Base-by-base conservation (phyloP, 805 yeast species). In the Saturnispora saitoi region DNA sequence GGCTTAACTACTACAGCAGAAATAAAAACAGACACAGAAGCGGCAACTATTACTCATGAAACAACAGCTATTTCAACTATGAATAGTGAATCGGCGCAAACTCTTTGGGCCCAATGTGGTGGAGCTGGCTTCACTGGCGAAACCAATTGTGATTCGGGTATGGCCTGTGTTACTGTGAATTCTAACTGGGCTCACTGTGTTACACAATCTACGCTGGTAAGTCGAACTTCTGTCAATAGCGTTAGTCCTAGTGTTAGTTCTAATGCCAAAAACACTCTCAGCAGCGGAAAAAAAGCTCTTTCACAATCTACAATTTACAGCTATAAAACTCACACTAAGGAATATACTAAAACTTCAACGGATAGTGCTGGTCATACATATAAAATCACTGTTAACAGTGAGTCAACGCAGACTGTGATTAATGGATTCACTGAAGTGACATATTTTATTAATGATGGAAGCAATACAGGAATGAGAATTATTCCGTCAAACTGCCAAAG, bases 71-170 rank as follows among this genome's bases (percentile, higher is more conserved):
- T n/a, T n/a, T n/a, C n/a, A n/a, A 12, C 3, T 14, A 15, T 31
- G 38, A 12, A n/a, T 28, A 29, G 24, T 32, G 20, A 14, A 17
- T 20, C 15, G 10, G 19, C 41, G 4, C 44, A 36, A n/a, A 17
- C 46, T 11, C 19, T 32, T 32, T 32, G 36, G 36, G 36, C 36
- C n/a, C 66, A 62, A 46, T 62, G 66, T 50, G 66, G 66, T 34
- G 66, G 66, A 29, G 45, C 45, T 1, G 63, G 51, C 34, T 62
- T 48, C 42, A 39, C 55, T 2, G 66, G 66, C 19, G 57, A 42
- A 5, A 53, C 59, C 7, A 59, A 64, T 45, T 62, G 66, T 42
- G 59, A 56, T 42, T 37, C 32, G 4, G 60, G 59, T 14, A 46
- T 52, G 31, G 42, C 49, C 17, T 62, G 66, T 51, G 57, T 52